Evolutionary conservation across 2,329 filamentous ascomycete species (phyloP).

Genomic region (Xylariaceae sp.): DNA sequence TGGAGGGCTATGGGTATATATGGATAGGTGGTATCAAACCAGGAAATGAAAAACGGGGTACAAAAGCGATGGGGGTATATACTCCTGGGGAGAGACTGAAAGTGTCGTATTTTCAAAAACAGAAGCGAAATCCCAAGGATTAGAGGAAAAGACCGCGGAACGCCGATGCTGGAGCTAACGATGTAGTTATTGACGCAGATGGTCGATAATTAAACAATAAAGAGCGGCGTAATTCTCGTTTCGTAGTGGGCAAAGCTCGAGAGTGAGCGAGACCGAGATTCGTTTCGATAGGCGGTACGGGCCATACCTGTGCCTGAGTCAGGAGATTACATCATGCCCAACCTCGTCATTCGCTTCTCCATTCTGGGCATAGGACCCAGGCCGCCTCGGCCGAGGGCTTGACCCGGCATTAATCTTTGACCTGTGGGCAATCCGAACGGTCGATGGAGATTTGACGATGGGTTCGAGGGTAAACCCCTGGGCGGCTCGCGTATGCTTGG

Average conservation of each 20-base stretch:
- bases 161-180: constrained; percentile 21
- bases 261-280: background rate
- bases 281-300: background rate
- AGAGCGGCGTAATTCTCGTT: constrained; percentile 19
- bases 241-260: constrained; percentile 1
- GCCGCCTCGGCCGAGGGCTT: constrained; percentile 42
- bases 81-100: constrained; percentile 5
- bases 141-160: constrained; percentile 15
- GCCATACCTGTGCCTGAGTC: background rate
- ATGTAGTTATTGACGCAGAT: constrained; percentile 2
- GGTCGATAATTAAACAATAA: background rate
- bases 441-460: constrained; percentile 36
- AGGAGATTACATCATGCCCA: constrained; percentile 57
- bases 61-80: constrained; percentile 12
- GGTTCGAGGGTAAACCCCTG: constrained; percentile 36
- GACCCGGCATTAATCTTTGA: constrained; percentile 45
- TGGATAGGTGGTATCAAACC: constrained; percentile 15
- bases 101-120: constrained; percentile 1
- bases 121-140: too few species aligned
- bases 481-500: constrained; percentile 35
- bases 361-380: constrained; percentile 52
- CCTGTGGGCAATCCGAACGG: constrained; percentile 44
- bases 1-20: constrained; percentile 18
- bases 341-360: constrained; percentile 67
- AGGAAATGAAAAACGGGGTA: background rate